These are phyloP conservation scores for Fusarium marasasianum DNA, from an alignment of 2,329 filamentous ascomycete species.

Conservation along the genomic window DNA sequence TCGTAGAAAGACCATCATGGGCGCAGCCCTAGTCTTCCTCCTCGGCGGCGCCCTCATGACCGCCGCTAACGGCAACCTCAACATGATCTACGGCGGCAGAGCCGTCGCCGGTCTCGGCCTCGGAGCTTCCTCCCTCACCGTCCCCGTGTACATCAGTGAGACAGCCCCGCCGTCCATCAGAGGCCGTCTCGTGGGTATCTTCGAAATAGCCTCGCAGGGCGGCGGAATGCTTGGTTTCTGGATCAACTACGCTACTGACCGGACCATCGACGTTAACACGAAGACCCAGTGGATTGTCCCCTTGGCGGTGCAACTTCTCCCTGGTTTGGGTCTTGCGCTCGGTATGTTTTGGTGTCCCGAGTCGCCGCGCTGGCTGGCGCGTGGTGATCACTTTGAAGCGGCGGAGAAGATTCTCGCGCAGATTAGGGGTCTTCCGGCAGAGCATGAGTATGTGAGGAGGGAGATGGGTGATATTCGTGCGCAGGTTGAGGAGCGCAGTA, in stretches of 20 bases:
- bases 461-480: conserved; percentile 67
- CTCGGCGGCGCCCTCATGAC: conserved; percentile 50
- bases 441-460: conserved; percentile 50
- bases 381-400: conserved; percentile 65
- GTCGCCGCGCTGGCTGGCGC: conserved; percentile 68
- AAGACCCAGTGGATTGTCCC: conserved; percentile 62
- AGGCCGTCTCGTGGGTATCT: conserved; percentile 62
- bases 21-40: conserved; percentile 54
- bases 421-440: conserved; percentile 48
- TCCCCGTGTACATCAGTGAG: conserved; percentile 56
- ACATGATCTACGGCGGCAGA: conserved; percentile 57
- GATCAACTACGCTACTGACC: conserved; percentile 45
- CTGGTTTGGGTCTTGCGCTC: conserved; percentile 61
- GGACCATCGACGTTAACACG: conserved; percentile 46
- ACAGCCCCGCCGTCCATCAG: conserved; percentile 59
- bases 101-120: conserved; percentile 63
- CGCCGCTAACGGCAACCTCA: conserved; percentile 46
- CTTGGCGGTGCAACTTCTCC: conserved; percentile 65
- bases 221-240: conserved; percentile 53
- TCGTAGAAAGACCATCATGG: conserved; percentile 56
- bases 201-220: conserved; percentile 51
- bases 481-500: conserved; percentile 61
- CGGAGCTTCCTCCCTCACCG: conserved; percentile 59
- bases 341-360: conserved; percentile 68
- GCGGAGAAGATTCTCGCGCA: conserved; percentile 45